phyloP scores from a whole-genome alignment of 192 early-diverging fungal species.

The Kickxella alabastrina region DNA sequence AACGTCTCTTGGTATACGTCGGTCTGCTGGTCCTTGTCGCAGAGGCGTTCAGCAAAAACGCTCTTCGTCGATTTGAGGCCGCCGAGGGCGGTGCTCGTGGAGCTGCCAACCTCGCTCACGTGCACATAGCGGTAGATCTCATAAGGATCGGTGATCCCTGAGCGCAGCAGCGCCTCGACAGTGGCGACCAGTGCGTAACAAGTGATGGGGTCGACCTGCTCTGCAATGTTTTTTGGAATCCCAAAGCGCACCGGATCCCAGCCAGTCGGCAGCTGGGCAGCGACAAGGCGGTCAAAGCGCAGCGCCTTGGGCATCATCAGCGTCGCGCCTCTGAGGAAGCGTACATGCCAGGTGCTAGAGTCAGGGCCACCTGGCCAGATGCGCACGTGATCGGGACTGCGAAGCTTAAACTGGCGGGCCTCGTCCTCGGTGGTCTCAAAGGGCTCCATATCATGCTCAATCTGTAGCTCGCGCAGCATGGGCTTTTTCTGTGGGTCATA shows the following conservation, averaged over 20 bases:
- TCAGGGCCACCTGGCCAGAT: conserved; percentile 22
- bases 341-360: conserved; percentile 67
- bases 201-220: conserved; percentile 87
- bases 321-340: conserved; percentile 80
- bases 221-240: conserved; percentile 82
- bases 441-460: conserved; percentile 83
- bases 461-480: conserved; percentile 82
- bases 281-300: conserved; percentile 80
- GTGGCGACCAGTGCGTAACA: conserved; percentile 87
- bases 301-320: conserved; percentile 91
- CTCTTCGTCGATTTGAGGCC: conserved; percentile 70
- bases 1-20: conserved; percentile 96
- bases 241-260: conserved; percentile 90
- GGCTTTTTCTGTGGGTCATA: conserved; percentile 86
- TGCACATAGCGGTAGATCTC: conserved; percentile 95
- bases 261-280: conserved; percentile 90
- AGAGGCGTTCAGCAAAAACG: conserved; percentile 73
- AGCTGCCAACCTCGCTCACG: conserved; percentile 88
- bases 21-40: conserved; percentile 80
- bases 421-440: conserved; percentile 86
- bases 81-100: conserved; percentile 82
- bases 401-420: conserved; percentile 77
- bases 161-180: conserved; percentile 82
- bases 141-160: conserved; percentile 94
- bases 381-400: conserved; percentile 74